Evolutionary conservation across 345 rosid species (phyloP).

Genomic region (Syzygium oleosum): DNA sequence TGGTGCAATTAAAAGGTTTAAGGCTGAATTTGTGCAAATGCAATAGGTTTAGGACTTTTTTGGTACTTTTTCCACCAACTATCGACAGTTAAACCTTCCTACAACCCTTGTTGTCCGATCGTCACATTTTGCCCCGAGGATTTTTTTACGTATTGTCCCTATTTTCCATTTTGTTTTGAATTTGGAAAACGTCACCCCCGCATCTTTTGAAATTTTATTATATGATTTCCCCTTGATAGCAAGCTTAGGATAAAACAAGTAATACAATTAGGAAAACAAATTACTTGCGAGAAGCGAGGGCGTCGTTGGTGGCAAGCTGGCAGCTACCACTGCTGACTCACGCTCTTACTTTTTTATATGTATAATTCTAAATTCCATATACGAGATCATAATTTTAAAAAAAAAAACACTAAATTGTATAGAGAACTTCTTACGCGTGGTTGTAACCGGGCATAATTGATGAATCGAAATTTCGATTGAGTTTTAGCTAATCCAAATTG

Average conservation of each 20-base stretch:
- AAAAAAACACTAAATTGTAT: background rate
- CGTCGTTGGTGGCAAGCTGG: background rate
- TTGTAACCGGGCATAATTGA: background rate
- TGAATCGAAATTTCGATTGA: background rate
- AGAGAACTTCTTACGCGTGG: background rate
- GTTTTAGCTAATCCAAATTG: background rate
- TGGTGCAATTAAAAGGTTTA: background rate
- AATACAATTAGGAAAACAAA: too few relatives aligned
- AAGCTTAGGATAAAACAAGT: too few relatives aligned
- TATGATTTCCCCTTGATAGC: background rate
- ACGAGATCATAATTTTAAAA: too few relatives aligned
- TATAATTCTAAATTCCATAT: too few relatives aligned
- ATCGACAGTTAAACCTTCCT: too few relatives aligned
- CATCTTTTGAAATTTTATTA: background rate
- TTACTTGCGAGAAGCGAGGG: too few relatives aligned
- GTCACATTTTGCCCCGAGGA: background rate
- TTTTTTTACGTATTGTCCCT: background rate
- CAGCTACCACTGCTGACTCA: background rate
- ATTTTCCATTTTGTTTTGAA: too few relatives aligned
- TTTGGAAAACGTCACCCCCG: background rate
- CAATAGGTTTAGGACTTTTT: background rate
- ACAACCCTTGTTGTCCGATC: background rate
- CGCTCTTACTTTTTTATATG: background rate
- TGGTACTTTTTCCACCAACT: background rate
- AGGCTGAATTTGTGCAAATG: fast-evolving